Percentiles rank a stretch among this genome's conserved stretches.
Conservation (phyloP, 1,284 basidiomycete species). For the Mycena citricolor region DNA sequence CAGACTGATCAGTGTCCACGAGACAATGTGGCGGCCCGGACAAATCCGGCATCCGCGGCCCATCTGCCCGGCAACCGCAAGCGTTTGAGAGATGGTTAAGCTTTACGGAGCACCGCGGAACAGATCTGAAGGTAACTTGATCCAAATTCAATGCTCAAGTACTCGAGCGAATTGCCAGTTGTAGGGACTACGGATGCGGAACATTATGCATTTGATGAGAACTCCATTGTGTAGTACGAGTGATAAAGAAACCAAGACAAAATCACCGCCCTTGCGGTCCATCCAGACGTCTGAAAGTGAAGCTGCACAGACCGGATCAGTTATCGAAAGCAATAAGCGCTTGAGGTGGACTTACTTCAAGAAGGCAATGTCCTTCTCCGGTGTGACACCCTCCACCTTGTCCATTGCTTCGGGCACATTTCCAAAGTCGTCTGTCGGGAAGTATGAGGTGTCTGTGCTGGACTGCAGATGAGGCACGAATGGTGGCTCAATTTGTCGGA, state of each 20-base stretch:
- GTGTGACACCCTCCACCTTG: conserved; percentile 66
- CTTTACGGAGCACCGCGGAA: too few species aligned
- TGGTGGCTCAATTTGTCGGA: conserved; percentile 92
- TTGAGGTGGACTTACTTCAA: conserved; percentile 63
- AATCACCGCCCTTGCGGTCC: conserved; percentile 30
- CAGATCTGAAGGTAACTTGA: too few species aligned
- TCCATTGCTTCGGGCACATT: conserved; percentile 77
- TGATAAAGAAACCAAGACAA: too few species aligned
- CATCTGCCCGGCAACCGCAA: too few species aligned
- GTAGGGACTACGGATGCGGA: too few species aligned
- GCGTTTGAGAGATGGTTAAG: too few species aligned
- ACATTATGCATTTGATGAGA: too few species aligned
- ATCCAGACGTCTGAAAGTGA: conserved; percentile 81
- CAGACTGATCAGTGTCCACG: too few species aligned
- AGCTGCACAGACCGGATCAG: conserved; percentile 41
- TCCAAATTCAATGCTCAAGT: too few species aligned
- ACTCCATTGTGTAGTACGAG: conserved; percentile 4
- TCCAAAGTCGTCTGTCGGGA: conserved; percentile 94
- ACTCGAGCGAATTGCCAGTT: too few species aligned
- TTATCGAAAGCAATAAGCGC: conserved; percentile 6
- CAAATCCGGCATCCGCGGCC: too few species aligned
- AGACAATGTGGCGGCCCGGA: too few species aligned
- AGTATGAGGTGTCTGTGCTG: conserved; percentile 94
- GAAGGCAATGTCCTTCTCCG: conserved; percentile 91
- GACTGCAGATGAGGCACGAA: conserved; percentile 93